Conservation (phyloP, 2,329 filamentous ascomycete species). For the Fusarium sp. region DNA sequence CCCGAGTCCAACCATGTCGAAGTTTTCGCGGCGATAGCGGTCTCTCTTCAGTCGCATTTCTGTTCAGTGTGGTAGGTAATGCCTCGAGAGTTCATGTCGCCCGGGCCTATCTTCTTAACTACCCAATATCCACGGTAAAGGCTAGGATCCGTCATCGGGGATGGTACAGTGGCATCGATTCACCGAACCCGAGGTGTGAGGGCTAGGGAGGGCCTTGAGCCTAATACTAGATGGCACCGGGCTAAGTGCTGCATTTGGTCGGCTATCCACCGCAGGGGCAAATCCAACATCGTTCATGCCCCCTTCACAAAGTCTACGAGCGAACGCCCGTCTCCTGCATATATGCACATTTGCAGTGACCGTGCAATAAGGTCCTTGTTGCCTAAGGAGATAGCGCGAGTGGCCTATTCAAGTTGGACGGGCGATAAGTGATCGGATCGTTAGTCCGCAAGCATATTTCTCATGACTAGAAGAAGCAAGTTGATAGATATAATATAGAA, state of each 20-base stretch:
- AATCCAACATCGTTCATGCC: background rate
- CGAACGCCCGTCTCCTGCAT: background rate
- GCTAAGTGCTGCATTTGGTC: background rate
- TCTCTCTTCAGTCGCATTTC: background rate
- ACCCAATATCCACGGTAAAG: background rate
- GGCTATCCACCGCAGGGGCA: background rate
- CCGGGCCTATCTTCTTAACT: background rate
- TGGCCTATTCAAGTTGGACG: too few relatives aligned
- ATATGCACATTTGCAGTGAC: background rate
- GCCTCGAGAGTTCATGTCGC: background rate
- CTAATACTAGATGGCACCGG: background rate
- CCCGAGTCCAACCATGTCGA: background rate
- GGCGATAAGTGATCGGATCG: too few relatives aligned
- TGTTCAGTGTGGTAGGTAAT: background rate
- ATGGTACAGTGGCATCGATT: background rate
- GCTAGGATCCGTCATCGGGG: accelerated
- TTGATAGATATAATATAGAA: too few relatives aligned
- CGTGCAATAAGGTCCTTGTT: background rate
- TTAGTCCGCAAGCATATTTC: too few relatives aligned
- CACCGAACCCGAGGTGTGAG: background rate
- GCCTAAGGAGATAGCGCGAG: too few relatives aligned
- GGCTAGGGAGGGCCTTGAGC: background rate
- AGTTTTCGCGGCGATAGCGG: accelerated
- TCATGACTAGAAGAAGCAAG: too few relatives aligned
- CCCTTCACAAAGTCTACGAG: background rate